phyloP scores from a whole-genome alignment of 2,329 filamentous ascomycete species.

The Thielaviopsis punctulata region DNA sequence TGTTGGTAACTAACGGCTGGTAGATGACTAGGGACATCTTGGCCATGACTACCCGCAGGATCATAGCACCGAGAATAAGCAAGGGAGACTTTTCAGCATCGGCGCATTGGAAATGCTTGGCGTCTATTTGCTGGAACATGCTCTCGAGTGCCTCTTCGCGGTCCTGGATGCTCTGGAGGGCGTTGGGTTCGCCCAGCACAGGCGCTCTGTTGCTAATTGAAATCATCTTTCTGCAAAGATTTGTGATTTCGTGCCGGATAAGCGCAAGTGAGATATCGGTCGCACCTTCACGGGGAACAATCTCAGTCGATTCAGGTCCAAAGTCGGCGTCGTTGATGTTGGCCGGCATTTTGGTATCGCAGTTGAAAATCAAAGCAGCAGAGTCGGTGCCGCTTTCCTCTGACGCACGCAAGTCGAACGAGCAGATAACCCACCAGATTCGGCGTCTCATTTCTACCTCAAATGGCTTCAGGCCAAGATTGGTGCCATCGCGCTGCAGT shows the following conservation, averaged over 20 bases:
- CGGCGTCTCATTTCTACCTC: slow-evolving; percentile 43
- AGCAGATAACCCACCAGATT: slow-evolving; percentile 43
- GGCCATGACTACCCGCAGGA: slow-evolving; percentile 53
- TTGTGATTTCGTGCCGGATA: slow-evolving; percentile 33
- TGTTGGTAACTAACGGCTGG: slow-evolving; percentile 46
- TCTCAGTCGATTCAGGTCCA: slow-evolving; percentile 29
- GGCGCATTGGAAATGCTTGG: slow-evolving; percentile 35
- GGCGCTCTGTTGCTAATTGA: slow-evolving; percentile 5
- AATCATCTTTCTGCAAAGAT: slow-evolving; percentile 16
- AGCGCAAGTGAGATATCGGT: slow-evolving; percentile 33
- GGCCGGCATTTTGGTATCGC: slow-evolving; percentile 30
- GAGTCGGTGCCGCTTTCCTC: slow-evolving; percentile 33
- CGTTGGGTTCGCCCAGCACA: slow-evolving; percentile 7
- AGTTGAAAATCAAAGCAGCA: slow-evolving; percentile 19
- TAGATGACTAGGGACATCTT: slow-evolving; percentile 67
- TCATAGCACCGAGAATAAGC: slow-evolving; percentile 51
- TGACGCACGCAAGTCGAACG: slow-evolving; percentile 36
- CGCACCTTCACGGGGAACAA: slow-evolving; percentile 29
- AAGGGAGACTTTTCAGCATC: slow-evolving; percentile 30
- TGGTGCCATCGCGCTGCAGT: slow-evolving; percentile 37
- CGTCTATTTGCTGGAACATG: slow-evolving; percentile 36
- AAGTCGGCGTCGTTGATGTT: slow-evolving; percentile 35
- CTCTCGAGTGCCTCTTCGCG: slow-evolving; percentile 5
- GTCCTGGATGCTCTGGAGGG: slow-evolving; percentile 7
- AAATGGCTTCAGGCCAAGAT: slow-evolving; percentile 35